Evolutionary conservation across 169 alveolate genomes (phyloP).

Genomic region (Amoebophrya sp.): DNA sequence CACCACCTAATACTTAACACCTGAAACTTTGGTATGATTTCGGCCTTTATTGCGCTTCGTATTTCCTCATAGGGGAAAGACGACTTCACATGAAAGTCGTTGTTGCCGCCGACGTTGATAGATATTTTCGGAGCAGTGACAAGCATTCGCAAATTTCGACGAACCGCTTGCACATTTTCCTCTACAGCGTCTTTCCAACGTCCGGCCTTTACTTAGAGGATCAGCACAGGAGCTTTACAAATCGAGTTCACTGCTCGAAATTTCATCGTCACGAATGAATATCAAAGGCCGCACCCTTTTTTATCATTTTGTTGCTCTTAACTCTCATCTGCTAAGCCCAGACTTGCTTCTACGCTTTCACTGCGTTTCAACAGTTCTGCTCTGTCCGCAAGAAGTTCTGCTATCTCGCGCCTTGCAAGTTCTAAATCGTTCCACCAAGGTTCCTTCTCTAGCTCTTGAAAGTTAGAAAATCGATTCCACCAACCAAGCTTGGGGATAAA

Average conservation of each 20-base stretch:
- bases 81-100: neutral
- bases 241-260: too few relatives aligned
- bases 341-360: neutral
- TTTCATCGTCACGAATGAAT: too few relatives aligned
- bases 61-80: neutral
- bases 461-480: too few relatives aligned
- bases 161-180: neutral
- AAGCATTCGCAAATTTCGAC: neutral
- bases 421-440: too few relatives aligned
- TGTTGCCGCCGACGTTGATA: neutral
- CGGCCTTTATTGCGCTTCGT: neutral
- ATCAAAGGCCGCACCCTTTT: too few relatives aligned
- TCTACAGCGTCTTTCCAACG: neutral
- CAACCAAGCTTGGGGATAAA: neutral
- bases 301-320: too few relatives aligned
- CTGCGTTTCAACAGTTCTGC: neutral
- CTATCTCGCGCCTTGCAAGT: neutral
- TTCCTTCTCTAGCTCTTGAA: too few relatives aligned
- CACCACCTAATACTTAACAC: neutral
- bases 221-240: too few relatives aligned
- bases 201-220: neutral
- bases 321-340: too few relatives aligned
- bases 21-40: neutral
- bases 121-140: neutral
- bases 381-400: neutral